Percentiles rank a stretch among this genome's conserved stretches.
These are phyloP conservation scores for Fomitopsis palustris DNA, from an alignment of 1,284 basidiomycete genomes.

Conservation along the genomic window DNA sequence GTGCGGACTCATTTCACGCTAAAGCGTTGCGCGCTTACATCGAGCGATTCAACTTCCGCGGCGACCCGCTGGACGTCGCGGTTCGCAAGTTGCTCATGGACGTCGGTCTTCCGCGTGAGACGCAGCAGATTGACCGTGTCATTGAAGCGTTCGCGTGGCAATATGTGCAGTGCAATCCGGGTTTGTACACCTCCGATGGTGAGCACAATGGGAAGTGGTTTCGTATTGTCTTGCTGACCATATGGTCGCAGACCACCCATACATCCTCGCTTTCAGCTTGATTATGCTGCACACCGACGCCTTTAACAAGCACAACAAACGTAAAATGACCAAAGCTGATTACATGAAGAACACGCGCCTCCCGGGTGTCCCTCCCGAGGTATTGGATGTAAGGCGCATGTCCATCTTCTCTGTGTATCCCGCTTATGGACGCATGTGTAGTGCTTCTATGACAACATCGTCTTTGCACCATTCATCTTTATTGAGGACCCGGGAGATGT, in stretches of 20 bases:
- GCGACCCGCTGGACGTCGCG: slow-evolving; percentile 89
- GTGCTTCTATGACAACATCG: slow-evolving; percentile 97
- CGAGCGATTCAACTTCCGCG: slow-evolving; percentile 74
- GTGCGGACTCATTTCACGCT: slow-evolving; percentile 70
- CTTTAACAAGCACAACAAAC: slow-evolving; percentile 97
- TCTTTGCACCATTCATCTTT: slow-evolving; percentile 93
- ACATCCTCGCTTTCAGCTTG: slow-evolving; percentile 95
- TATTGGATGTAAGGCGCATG: slow-evolving; percentile 73
- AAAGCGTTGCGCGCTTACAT: slow-evolving; percentile 76
- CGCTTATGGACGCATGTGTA: slow-evolving; percentile 28
- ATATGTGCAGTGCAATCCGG: slow-evolving; percentile 85
- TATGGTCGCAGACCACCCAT: slow-evolving; percentile 75
- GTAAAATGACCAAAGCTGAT: slow-evolving; percentile 94
- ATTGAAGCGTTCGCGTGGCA: slow-evolving; percentile 92
- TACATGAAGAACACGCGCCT: slow-evolving; percentile 90
- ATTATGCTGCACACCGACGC: slow-evolving; percentile 99
- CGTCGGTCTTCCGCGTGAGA: slow-evolving; percentile 89
- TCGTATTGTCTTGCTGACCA: background rate
- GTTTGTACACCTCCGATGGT: slow-evolving; percentile 79
- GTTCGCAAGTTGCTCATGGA: slow-evolving; percentile 90
- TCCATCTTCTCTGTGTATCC: too few relatives aligned
- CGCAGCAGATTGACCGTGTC: slow-evolving; percentile 97
- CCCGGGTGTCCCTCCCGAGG: slow-evolving; percentile 80
- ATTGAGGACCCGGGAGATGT: slow-evolving; percentile 85
- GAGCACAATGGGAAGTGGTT: background rate